Base-by-base conservation (phyloP, 2,329 filamentous ascomycete genomes). In the Cadophora sp. region DNA sequence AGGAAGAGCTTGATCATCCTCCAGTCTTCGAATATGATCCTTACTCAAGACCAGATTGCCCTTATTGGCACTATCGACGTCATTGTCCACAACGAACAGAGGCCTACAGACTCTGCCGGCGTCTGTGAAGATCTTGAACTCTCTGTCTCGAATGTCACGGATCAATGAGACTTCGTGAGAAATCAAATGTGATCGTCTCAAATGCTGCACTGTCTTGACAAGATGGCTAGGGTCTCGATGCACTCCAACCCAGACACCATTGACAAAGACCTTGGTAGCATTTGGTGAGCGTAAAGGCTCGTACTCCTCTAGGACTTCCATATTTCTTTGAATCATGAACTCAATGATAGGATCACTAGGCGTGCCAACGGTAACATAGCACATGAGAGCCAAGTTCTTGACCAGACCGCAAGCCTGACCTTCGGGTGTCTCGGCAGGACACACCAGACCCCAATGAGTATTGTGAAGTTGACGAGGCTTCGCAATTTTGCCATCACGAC, bases 61-160 rank as follows among this genome's bases (percentile, higher is more conserved):
- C 76, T 89, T 87, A 69, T 93, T 93, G 6, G 85, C 81, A 70
- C 92, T 92, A 66, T 91, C 89, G 11, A 83, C 82, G 65, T 97
- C 90, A 75, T 95, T 96, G 74, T 98, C 93, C 45, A 99, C 91
- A 13, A 97, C 94, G 78, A 97, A 98, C 5, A 98, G 83, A 0
- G 96, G 96, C 71, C 96, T 88, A 84, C 96, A 97, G 64, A 99
- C 94, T 79, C 96, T 90, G 33, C 96, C 96, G 50, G 95, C 95
- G 79, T 99, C 96, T 3, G 95, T 98, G 79, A 98, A 97, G 74
- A 99, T 95, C 81, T 97, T 97, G 86, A 99, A 97, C 79, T 99
- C 96, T 74, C 95, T 89, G 75, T 99, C 96, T 79, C 96, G 90
- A 74, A 99, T 97, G 77, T 99, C 96, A 76, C 96, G 89, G 75